Evolutionary conservation across 2,329 filamentous ascomycete species (phyloP).

Genomic region (Xylaria sp.): DNA sequence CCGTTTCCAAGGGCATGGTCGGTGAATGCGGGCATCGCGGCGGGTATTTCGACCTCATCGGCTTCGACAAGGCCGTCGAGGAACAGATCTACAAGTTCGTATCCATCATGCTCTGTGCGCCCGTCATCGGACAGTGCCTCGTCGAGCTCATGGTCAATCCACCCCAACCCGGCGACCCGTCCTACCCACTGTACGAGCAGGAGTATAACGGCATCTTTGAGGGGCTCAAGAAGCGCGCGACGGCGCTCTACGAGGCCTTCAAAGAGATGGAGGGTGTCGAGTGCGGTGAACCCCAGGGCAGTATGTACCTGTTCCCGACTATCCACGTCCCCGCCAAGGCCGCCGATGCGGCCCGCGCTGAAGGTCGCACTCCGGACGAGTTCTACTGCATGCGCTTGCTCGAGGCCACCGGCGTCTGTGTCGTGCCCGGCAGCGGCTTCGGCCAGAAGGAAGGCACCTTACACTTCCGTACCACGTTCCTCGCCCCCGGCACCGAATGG

Average conservation of each 20-base stretch:
- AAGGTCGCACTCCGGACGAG: slow-evolving; percentile 81
- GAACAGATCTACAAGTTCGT: slow-evolving; percentile 99
- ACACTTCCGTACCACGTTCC: slow-evolving; percentile 96
- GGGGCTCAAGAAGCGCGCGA: slow-evolving; percentile 78
- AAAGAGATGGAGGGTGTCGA: slow-evolving; percentile 93
- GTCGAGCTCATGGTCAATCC: slow-evolving; percentile 99
- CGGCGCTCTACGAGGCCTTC: slow-evolving; percentile 88
- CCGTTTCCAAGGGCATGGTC: slow-evolving; percentile 96
- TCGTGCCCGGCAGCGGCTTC: slow-evolving; percentile 91
- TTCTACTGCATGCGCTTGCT: slow-evolving; percentile 93
- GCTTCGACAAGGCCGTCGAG: slow-evolving; percentile 83
- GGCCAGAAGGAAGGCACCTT: slow-evolving; percentile 89
- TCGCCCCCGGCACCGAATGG: slow-evolving; percentile 96
- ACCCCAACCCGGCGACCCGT: slow-evolving; percentile 80
- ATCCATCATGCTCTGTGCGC: slow-evolving; percentile 94
- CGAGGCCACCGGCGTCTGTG: slow-evolving; percentile 92
- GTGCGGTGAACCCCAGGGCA: slow-evolving; percentile 86
- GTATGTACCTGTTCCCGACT: slow-evolving; percentile 99
- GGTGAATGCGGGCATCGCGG: slow-evolving; percentile 98
- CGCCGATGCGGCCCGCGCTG: slow-evolving; percentile 73
- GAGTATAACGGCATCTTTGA: slow-evolving; percentile 86
- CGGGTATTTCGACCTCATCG: slow-evolving; percentile 95
- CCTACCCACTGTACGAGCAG: slow-evolving; percentile 79
- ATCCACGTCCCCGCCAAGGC: slow-evolving; percentile 82
- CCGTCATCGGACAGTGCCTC: slow-evolving; percentile 93